phyloP scores from a whole-genome alignment of 257 asterid genomes.

The Solanum clarkiae region DNA sequence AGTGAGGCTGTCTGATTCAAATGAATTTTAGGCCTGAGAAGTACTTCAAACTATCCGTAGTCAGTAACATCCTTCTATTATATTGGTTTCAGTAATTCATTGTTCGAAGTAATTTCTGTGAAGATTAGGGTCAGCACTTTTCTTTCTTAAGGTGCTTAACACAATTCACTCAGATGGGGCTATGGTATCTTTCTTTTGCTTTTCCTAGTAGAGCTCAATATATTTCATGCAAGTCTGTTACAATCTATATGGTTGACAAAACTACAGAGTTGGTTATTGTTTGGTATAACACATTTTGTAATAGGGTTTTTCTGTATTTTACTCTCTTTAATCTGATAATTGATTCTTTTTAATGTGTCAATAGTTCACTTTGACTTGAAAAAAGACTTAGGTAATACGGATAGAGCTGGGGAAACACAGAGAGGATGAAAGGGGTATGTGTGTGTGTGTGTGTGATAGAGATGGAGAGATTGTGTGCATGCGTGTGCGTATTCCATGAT shows the following conservation, averaged over 20 bases:
- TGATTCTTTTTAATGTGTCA: background rate
- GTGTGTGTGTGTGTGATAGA: background rate
- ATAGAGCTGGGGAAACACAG: background rate
- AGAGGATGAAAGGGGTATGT: background rate
- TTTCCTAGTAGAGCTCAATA: background rate
- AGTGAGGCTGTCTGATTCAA: background rate
- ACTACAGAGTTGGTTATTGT: background rate
- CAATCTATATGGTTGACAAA: background rate
- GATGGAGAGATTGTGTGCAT: background rate
- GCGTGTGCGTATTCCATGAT: background rate
- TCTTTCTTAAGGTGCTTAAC: background rate
- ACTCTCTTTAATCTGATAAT: background rate
- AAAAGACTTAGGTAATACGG: background rate
- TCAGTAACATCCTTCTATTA: background rate
- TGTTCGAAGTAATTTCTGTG: background rate
- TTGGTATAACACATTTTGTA: background rate
- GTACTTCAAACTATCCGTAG: background rate
- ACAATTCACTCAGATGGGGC: background rate
- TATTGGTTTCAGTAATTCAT: background rate
- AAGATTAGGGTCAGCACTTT: background rate
- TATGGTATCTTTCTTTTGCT: background rate
- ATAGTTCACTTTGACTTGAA: background rate
- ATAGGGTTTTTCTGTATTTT: background rate
- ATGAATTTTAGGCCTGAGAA: background rate
- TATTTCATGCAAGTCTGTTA: background rate